A percentile compares a stretch with the other conserved stretches of the same genome.
Evolutionary conservation across 306 rosid genomes (phyloP).

Genomic region (Vigna angularis): DNA sequence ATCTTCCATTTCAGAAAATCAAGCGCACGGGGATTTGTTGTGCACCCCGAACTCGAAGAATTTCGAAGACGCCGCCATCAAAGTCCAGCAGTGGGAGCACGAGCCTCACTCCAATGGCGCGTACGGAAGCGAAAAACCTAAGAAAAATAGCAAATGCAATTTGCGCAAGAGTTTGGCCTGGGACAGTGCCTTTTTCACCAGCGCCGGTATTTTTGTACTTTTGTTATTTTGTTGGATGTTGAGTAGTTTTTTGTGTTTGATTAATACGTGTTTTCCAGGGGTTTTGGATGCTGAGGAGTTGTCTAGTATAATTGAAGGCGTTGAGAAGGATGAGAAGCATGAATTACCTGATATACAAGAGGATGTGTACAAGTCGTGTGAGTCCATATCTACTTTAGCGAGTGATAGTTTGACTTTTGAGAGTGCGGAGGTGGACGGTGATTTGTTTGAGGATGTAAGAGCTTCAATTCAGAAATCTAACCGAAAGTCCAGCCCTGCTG

Average conservation of each 20-base stretch:
- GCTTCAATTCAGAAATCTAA: constrained; percentile 96
- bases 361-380: constrained; percentile 74
- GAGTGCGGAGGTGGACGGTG: constrained; percentile 59
- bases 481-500: constrained; percentile 40
- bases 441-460: constrained; percentile 84
- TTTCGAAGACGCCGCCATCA: constrained; percentile 56
- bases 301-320: constrained; percentile 80
- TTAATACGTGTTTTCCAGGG: constrained; percentile 55
- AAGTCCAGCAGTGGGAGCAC: constrained; percentile 53
- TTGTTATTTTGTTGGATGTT: background rate
- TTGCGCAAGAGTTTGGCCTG: constrained; percentile 96
- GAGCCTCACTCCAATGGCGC: constrained; percentile 58
- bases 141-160: constrained; percentile 71
- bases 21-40: constrained; percentile 47
- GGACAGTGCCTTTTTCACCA: constrained; percentile 94
- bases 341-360: constrained; percentile 68
- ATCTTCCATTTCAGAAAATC: constrained; percentile 51
- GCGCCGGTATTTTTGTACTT: constrained; percentile 68
- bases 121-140: constrained; percentile 51
- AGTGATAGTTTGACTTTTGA: constrained; percentile 79
- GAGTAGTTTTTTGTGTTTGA: background rate
- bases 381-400: constrained; percentile 74
- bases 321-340: constrained; percentile 61
- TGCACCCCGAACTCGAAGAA: constrained; percentile 55
- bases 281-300: constrained; percentile 89